Evolutionary conservation across 169 alveolate genomes (phyloP), one percentile per base, ranked within the genome.

Genomic region (Haemoproteus tartakovskyi): DNA sequence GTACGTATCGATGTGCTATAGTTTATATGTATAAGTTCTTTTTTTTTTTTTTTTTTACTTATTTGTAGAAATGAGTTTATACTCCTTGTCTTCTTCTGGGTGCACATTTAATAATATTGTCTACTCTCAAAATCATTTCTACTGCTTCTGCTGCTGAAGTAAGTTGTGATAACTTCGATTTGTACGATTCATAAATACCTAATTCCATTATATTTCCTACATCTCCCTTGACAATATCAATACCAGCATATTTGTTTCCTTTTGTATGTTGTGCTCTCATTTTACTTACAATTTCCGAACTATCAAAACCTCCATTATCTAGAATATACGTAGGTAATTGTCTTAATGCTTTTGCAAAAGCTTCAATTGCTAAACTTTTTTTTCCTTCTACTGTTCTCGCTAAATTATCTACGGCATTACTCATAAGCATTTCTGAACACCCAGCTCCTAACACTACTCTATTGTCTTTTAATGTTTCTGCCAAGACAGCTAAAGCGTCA

Each of bases 141-240:
- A 99, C 99, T 0, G 99, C 99, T 91, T 98, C 99, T 24, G 98
- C 91, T 9, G 99, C 99, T 24, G 98, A 90, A 57, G 98, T 89
- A 1, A 98, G 78, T 41, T 98, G 99, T 24, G 97, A 92, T 79
- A 96, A 96, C 85, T 98, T 98, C 6, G 98, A 96, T 79, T 95
- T 96, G 63, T 94, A 90, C 47, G 99, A 96, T 87, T 98, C 99
- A 51, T 91, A 92, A 48, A 98, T 92, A 29, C 99, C 99, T 26
- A 95, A 82, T 61, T 92, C 96, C 79, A 89, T 63, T 98, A 97
- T 95, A 91, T 95, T 93, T 38, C 96, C 99, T 24, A 96, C 97
- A 26, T 67, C 90, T 6, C 98, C 99, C 18, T 80, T 74, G 61
- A 67, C 86, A 80, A 97, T 96, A 85, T 97, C 98, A 12, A 94